phyloP scores from a whole-genome alignment of 805 yeast genomes.

The Wickerhamomyces pijperi region DNA sequence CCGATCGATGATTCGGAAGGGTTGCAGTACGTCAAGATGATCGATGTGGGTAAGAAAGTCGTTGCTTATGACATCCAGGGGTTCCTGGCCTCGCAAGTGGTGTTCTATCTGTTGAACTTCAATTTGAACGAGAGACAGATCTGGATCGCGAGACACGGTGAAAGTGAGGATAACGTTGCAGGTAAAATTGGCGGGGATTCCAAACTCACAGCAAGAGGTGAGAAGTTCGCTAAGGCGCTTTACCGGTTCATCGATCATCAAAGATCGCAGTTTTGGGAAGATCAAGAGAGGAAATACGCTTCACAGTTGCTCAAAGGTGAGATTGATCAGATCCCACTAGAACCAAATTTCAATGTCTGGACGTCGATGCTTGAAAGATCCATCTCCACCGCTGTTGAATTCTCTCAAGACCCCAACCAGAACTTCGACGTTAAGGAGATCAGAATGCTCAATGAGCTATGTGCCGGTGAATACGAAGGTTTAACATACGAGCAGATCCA shows the following conservation, averaged over 20 bases:
- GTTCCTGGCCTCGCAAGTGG: conserved; percentile 85
- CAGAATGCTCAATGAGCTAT: conserved; percentile 88
- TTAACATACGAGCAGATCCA: conserved; percentile 86
- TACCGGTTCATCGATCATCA: conserved; percentile 65
- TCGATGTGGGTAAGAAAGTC: conserved; percentile 89
- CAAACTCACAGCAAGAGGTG: conserved; percentile 66
- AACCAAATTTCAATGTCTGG: conserved; percentile 83
- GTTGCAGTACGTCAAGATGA: conserved; percentile 86
- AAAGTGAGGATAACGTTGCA: conserved; percentile 68
- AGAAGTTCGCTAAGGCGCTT: conserved; percentile 60
- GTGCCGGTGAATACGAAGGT: conserved; percentile 89
- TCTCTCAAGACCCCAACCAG: conserved; percentile 48
- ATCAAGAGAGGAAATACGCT: conserved; percentile 45
- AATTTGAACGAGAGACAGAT: conserved; percentile 83
- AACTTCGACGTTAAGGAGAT: conserved; percentile 68
- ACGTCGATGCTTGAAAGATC: conserved; percentile 78
- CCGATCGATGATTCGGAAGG: conserved; percentile 73
- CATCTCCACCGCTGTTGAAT: conserved; percentile 64
- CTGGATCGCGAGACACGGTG: conserved; percentile 95
- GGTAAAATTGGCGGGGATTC: conserved; percentile 95
- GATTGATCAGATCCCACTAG: conserved; percentile 33
- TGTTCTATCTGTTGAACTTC: conserved; percentile 80
- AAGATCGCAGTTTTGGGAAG: conserved; percentile 53
- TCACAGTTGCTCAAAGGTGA: conserved; percentile 23
- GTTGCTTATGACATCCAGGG: conserved; percentile 85